phyloP scores from a whole-genome alignment of 2,329 filamentous ascomycete species.

The Coniella lustricola region DNA sequence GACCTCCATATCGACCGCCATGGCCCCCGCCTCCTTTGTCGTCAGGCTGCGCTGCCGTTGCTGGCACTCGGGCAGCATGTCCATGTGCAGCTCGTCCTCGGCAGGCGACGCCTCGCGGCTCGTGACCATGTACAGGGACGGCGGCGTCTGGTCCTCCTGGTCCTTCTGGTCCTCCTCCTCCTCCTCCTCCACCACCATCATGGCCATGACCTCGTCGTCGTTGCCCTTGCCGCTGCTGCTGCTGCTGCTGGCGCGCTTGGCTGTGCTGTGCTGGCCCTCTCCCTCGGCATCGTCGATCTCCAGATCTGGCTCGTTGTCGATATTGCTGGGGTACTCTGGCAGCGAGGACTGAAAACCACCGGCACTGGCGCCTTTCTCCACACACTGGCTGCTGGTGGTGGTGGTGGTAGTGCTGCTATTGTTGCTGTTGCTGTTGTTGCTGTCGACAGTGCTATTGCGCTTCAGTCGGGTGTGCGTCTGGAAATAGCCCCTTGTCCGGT shows the following conservation, averaged over 20 bases:
- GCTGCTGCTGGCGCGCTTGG: too few species aligned
- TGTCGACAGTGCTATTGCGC: too few species aligned
- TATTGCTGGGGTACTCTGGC: slow-evolving; percentile 1
- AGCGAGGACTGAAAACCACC: too few species aligned
- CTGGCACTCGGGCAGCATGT: slow-evolving; percentile 4
- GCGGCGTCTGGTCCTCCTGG: not conserved
- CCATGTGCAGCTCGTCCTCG: slow-evolving; percentile 1
- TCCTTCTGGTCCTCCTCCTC: too few species aligned
- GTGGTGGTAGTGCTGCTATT: too few species aligned
- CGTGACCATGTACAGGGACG: too few species aligned
- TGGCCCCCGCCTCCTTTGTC: not conserved
- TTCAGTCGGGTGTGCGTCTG: not conserved
- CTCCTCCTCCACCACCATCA: too few species aligned
- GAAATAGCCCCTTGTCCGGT: slow-evolving; percentile 1
- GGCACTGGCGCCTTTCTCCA: not conserved
- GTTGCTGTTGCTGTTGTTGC: too few species aligned
- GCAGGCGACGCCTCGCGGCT: not conserved
- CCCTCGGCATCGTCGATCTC: not conserved
- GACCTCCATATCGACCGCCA: not conserved
- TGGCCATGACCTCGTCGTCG: not conserved
- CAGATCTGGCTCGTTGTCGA: not conserved
- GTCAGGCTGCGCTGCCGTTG: not conserved
- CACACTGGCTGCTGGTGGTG: too few species aligned
- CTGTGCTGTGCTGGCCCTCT: not conserved
- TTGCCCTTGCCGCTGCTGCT: not conserved